A percentile compares a stretch with the other conserved stretches of the same genome.
phyloP scores from a whole-genome alignment of 768 basidiomycete genomes.

The Naematelia encephala region DNA sequence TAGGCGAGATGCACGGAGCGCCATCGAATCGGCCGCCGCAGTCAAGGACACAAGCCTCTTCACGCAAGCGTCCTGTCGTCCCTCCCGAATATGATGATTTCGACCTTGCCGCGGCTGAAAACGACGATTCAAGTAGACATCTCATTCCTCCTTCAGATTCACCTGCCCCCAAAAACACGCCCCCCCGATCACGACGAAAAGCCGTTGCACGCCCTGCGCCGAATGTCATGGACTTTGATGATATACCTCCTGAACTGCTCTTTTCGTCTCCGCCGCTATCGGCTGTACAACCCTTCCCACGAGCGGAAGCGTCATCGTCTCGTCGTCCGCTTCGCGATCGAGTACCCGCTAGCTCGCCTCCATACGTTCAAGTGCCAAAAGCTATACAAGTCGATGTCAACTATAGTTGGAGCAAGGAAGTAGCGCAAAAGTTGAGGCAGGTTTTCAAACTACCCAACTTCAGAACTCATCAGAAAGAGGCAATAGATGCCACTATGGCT shows the following conservation, averaged over 20 bases:
- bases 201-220: not conserved
- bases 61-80: not conserved
- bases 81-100: slow-evolving; percentile 23
- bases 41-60: not conserved
- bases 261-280: slow-evolving; percentile 19
- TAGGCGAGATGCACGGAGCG: not conserved
- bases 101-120: slow-evolving; percentile 19
- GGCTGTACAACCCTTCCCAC: slow-evolving; percentile 8
- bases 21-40: not conserved
- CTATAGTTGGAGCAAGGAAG: slow-evolving; percentile 55
- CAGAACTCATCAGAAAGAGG: slow-evolving; percentile 79
- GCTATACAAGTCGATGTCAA: slow-evolving; percentile 20
- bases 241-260: slow-evolving; percentile 23
- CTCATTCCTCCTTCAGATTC: slow-evolving; percentile 36
- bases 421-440: slow-evolving; percentile 57
- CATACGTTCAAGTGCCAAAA: slow-evolving; percentile 5
- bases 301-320: slow-evolving; percentile 11
- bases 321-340: slow-evolving; percentile 9
- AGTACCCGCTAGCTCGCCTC: slow-evolving; percentile 17
- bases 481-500: slow-evolving; percentile 71
- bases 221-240: slow-evolving; percentile 15
- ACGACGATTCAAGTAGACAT: slow-evolving; percentile 8
- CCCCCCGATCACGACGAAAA: slow-evolving; percentile 9
- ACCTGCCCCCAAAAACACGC: slow-evolving; percentile 7
- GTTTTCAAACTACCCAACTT: slow-evolving; percentile 69